A percentile compares a stretch with the other conserved stretches of the same genome.
Conservation (phyloP, 2,329 filamentous ascomycete species). For the Colletotrichum cordylinicola region DNA sequence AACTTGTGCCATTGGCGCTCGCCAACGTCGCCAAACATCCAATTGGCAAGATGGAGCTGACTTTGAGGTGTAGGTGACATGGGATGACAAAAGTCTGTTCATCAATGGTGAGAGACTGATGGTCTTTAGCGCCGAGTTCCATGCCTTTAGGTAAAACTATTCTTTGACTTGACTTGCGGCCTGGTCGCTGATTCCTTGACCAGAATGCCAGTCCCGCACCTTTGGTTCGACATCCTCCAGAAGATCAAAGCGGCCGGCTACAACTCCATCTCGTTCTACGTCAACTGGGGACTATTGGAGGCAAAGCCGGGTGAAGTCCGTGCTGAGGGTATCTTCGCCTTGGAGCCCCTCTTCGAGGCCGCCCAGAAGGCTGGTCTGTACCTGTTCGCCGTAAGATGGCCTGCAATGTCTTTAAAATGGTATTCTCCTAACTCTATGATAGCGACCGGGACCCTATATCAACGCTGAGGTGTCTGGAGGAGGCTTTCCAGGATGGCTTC, state of each 20-base stretch:
- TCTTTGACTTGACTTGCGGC: too few species aligned
- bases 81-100: constrained; percentile 71
- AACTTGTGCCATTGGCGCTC: neutral
- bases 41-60: neutral
- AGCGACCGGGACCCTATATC: constrained; percentile 68
- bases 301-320: constrained; percentile 69
- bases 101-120: constrained; percentile 71
- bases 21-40: fast-evolving
- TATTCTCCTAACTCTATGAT: neutral
- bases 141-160: constrained; percentile 52
- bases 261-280: constrained; percentile 75
- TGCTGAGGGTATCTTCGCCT: constrained; percentile 70
- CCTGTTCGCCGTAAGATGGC: constrained; percentile 57
- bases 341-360: constrained; percentile 74
- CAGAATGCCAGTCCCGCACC: constrained; percentile 36
- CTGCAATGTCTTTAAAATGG: fast-evolving
- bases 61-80: constrained; percentile 52
- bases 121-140: constrained; percentile 71
- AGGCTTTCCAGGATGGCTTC: constrained; percentile 76
- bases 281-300: constrained; percentile 74
- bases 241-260: constrained; percentile 78
- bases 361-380: constrained; percentile 72
- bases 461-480: constrained; percentile 74
- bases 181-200: neutral
- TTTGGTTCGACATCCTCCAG: constrained; percentile 72